Evolutionary conservation across 441 rosid species (phyloP).

Genomic region (Croton laevigatus): DNA sequence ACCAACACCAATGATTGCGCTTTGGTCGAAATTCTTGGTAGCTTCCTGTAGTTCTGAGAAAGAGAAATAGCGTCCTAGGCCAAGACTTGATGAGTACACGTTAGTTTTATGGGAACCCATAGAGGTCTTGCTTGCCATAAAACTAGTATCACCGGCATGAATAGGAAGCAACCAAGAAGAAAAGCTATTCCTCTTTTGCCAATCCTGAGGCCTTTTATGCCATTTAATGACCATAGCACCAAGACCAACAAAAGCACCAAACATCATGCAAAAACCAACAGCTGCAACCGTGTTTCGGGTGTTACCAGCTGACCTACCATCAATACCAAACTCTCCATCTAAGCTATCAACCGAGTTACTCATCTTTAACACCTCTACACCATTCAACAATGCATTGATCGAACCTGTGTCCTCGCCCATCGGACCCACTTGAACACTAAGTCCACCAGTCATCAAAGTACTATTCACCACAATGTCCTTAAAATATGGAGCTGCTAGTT

Average conservation of each 20-base stretch:
- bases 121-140: conserved; percentile 63
- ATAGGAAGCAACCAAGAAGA: conserved; percentile 91
- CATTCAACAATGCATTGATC: conserved; percentile 70
- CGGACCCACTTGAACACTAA: conserved; percentile 62
- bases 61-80: conserved; percentile 78
- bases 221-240: conserved; percentile 92
- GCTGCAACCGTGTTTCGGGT: conserved; percentile 56
- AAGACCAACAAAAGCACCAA: conserved; percentile 87
- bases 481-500: conserved; percentile 52
- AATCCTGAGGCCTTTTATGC: conserved; percentile 89
- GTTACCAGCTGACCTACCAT: conserved; percentile 38
- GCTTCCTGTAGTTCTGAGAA: conserved; percentile 75
- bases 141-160: conserved; percentile 63
- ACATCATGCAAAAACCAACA: conserved; percentile 91
- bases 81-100: conserved; percentile 53
- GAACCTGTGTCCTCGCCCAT: conserved; percentile 49
- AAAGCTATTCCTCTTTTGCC: conserved; percentile 84
- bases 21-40: conserved; percentile 65
- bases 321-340: conserved; percentile 86
- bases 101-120: conserved; percentile 57
- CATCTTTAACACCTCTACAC: conserved; percentile 74
- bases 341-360: conserved; percentile 74
- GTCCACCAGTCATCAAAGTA: conserved; percentile 42
- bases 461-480: conserved; percentile 71
- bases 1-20: conserved; percentile 72